These are phyloP conservation scores for Leucocoprinus gongylophorus DNA, from an alignment of 1,284 basidiomycete species.

Conservation along the genomic window DNA sequence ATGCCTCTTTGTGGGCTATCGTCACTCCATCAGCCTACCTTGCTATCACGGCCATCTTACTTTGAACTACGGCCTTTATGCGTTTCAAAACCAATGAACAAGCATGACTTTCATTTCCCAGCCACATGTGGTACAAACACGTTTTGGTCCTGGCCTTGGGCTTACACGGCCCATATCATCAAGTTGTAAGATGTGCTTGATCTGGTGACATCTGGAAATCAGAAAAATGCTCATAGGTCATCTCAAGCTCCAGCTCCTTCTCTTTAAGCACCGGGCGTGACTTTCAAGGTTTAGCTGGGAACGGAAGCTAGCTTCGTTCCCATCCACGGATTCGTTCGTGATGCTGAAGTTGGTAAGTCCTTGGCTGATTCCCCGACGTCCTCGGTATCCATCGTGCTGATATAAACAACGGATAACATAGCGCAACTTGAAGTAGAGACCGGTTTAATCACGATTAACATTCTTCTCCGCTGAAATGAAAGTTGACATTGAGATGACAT, in stretches of 20 bases:
- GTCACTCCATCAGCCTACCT: slow-evolving; percentile 4
- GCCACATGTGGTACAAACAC: not conserved
- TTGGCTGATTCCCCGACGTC: slow-evolving; percentile 6
- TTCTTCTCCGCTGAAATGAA: not conserved
- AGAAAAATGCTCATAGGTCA: not conserved
- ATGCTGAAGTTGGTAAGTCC: not conserved
- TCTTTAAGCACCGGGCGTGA: slow-evolving; percentile 1
- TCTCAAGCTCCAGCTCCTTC: not conserved
- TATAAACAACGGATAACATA: not conserved
- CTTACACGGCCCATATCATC: not conserved
- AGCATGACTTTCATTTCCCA: not conserved
- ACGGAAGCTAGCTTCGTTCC: not conserved
- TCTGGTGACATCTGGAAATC: not conserved
- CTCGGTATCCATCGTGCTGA: slow-evolving; percentile 3
- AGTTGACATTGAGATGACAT: not conserved
- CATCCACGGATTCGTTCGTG: not conserved
- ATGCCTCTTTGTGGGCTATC: slow-evolving; percentile 5
- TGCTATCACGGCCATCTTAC: not conserved
- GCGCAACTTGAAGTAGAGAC: not conserved
- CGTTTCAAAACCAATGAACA: slow-evolving; percentile 4
- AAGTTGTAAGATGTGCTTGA: not conserved
- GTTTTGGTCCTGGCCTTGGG: not conserved
- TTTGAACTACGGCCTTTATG: not conserved
- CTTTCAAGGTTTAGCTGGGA: slow-evolving; percentile 1
- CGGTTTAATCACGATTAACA: not conserved